Percentiles rank a stretch among this genome's conserved stretches.
phyloP scores from a whole-genome alignment of 176 grass and related monocot species.

The Phragmites australis region DNA sequence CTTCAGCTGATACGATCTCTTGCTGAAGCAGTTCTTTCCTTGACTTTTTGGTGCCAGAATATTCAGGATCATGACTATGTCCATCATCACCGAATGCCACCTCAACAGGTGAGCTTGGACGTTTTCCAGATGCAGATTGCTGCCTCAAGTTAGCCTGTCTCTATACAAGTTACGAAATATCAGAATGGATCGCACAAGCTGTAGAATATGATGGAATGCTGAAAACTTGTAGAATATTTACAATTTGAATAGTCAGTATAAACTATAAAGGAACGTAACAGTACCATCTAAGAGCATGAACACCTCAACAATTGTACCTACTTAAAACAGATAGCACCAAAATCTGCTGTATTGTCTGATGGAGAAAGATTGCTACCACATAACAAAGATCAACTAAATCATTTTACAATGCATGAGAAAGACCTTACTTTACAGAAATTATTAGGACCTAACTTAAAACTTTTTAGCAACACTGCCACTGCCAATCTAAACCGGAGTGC shows the following conservation, averaged over 20 bases:
- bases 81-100: conserved; percentile 39
- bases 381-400: not conserved
- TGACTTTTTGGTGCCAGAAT: conserved; percentile 29
- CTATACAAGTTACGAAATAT: conserved; percentile 25
- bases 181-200: not conserved
- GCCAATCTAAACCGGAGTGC: not conserved
- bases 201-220: not conserved
- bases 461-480: not conserved
- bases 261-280: not conserved
- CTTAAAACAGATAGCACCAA: not conserved
- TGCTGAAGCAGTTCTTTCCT: conserved; percentile 8
- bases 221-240: not conserved
- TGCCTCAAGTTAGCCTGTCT: conserved; percentile 4
- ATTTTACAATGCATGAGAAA: not conserved
- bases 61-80: not conserved
- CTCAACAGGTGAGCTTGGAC: conserved; percentile 23
- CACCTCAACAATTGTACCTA: not conserved
- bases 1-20: not conserved
- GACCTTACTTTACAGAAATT: not conserved
- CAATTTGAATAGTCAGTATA: not conserved
- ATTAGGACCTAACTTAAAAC: not conserved
- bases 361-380: not conserved
- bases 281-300: not conserved
- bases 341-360: not conserved
- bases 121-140: conserved; percentile 31